Base-by-base conservation (phyloP, 768 basidiomycete species). In the Candolleomyces eurysporus region DNA sequence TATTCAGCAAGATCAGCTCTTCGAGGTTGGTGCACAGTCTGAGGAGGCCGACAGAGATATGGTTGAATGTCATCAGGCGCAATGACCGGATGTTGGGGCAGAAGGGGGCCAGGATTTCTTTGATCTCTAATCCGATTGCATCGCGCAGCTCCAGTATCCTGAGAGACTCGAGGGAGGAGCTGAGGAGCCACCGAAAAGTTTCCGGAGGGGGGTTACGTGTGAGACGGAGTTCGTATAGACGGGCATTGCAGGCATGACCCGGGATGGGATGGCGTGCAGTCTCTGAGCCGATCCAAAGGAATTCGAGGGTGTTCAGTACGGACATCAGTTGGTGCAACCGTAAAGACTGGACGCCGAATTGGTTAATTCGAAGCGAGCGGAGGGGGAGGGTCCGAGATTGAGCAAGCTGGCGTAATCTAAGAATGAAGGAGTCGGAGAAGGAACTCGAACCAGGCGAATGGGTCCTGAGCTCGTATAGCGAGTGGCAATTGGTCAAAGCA, bases 121-220 rank as follows among this genome's bases (percentile, higher is more conserved):
- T 55, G 40, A 71, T 66, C 4, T 56, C 57, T 4, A 49, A 36
- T 10, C 75, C 72, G 0, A 77, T 76, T 0, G 64, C 51, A 57
- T 80, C 79, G 9, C 76, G 73, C 14, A 81, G 66, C 46, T 80
- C 78, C 2, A 80, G 64, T 61, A 82, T 74, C 21, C 71, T 75
- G 13, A 83, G 72, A 46, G 31, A 19, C n/a, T 21, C 53, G 54
- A 31, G 22, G 36, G 26, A 53, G 52, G 49, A 36, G 57, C 59
- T 11, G 61, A 66, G 49, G 61, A 57, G 36, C 61, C 57, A 45
- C 52, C 43, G 22, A 19, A 56, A 5, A 42, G 40, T n/a, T 40
- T 59, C 55, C 61, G 26, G 26, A 40, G 1, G 66, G 64, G 74
- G 3, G 53, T 69, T 74, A 13, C 79, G 75, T 50, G 71, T 61